Percentiles rank a stretch among this genome's conserved stretches.
Evolutionary conservation across 371 early-diverging fungal species (phyloP).

Genomic region (Nematocida sp.): DNA sequence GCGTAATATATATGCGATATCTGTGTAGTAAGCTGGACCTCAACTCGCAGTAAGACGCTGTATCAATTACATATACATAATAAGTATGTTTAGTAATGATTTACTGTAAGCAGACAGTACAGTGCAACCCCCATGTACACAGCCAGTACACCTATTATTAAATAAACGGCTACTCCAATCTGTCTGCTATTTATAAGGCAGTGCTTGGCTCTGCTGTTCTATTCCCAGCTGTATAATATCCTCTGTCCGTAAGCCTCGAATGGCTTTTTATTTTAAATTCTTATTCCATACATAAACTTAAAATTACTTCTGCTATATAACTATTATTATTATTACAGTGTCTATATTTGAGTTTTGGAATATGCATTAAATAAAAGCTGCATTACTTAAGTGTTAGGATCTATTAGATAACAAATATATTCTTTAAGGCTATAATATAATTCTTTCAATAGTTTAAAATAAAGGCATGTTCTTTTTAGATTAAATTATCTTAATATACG

Average conservation of each 20-base stretch:
- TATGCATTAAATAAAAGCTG: too few relatives aligned
- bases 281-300: background rate
- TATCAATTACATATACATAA: background rate
- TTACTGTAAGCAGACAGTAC: background rate
- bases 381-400: too few relatives aligned
- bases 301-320: background rate
- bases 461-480: too few relatives aligned
- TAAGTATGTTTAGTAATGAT: background rate
- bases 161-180: background rate
- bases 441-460: too few relatives aligned
- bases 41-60: too few relatives aligned
- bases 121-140: background rate
- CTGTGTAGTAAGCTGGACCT: too few relatives aligned
- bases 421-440: too few relatives aligned
- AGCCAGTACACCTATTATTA: background rate
- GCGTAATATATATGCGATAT: too few relatives aligned
- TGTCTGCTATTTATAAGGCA: background rate
- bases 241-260: background rate
- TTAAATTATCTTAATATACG: too few relatives aligned
- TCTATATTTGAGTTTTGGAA: too few relatives aligned
- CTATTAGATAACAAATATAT: too few relatives aligned
- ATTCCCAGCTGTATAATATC: background rate
- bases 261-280: background rate
- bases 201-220: background rate
- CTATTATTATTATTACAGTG: background rate